phyloP scores from a whole-genome alignment of 495 filamentous ascomycete genomes.

The Lasiosphaeria miniovina region DNA sequence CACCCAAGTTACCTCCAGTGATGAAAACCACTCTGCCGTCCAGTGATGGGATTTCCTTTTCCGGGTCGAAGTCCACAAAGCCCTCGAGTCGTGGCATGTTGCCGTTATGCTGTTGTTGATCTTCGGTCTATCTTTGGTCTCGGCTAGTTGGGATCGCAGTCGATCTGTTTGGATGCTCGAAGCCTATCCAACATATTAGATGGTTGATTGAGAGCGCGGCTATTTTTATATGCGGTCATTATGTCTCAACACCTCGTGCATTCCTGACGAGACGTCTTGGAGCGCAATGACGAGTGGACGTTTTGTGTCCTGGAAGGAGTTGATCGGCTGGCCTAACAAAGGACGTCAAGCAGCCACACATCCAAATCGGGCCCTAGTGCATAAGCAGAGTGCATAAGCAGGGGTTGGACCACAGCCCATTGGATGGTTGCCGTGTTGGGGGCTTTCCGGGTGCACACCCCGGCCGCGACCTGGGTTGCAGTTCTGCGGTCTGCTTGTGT shows the following conservation, averaged over 20 bases:
- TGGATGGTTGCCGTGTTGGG: neutral
- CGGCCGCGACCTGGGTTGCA: no score
- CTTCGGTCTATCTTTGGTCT: neutral
- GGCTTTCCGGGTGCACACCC: neutral
- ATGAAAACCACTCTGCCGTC: constrained; percentile 48
- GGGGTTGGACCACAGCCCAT: neutral
- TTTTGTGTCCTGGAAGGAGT: no score
- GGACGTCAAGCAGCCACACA: neutral
- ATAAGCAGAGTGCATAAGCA: constrained; percentile 2
- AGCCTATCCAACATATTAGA: no score
- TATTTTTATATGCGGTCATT: no score
- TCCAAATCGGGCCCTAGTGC: neutral
- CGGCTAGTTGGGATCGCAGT: neutral
- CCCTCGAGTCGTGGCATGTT: neutral
- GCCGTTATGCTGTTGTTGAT: neutral
- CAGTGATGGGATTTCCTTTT: constrained; percentile 24
- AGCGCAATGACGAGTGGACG: no score
- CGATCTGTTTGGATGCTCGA: no score
- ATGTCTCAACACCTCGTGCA: no score
- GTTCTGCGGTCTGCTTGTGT: no score
- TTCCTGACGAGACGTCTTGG: no score
- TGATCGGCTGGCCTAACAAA: neutral
- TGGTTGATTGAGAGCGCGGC: no score
- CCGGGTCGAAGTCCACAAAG: neutral
- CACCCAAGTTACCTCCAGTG: constrained; percentile 34